Conservation (phyloP, 2,329 filamentous ascomycete genomes). For the Lasiodiplodia sp. region DNA sequence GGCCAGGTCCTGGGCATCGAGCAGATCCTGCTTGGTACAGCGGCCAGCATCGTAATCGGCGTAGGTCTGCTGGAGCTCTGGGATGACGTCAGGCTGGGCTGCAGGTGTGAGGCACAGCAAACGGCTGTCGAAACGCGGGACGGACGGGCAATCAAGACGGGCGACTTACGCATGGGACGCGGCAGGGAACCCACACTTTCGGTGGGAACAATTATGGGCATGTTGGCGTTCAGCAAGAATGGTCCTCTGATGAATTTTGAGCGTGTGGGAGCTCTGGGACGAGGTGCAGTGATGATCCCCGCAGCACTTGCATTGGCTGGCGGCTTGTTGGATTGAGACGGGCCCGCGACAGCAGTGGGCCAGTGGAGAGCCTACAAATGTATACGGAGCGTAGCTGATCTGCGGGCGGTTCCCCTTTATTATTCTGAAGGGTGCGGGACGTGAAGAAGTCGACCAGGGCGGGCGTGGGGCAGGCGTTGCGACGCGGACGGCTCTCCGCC, state of each 20-base stretch:
- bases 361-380: conserved; percentile 29
- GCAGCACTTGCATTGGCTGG: conserved; percentile 20
- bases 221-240: not conserved
- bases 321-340: conserved; percentile 19
- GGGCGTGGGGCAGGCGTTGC: conserved; percentile 21
- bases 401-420: conserved; percentile 28
- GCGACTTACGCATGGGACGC: conserved; percentile 30
- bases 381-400: conserved; percentile 18
- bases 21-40: conserved; percentile 16
- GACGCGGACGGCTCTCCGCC: conserved; percentile 24
- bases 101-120: conserved; percentile 1
- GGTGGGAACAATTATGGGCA: conserved; percentile 26
- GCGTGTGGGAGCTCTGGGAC: conserved; percentile 9
- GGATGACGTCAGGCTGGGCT: conserved; percentile 13
- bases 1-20: conserved; percentile 14
- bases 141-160: conserved; percentile 2
- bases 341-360: conserved; percentile 28
- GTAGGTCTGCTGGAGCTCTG: conserved; percentile 29
- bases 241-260: not conserved
- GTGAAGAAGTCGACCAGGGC: conserved; percentile 16
- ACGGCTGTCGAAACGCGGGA: not conserved
- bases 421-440: conserved; percentile 24
- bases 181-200: conserved; percentile 30
- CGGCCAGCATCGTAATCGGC: conserved; percentile 26
- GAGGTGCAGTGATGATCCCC: conserved; percentile 23